Conservation (phyloP, 495 filamentous ascomycete species). For the Cladorrhinum samala region DNA sequence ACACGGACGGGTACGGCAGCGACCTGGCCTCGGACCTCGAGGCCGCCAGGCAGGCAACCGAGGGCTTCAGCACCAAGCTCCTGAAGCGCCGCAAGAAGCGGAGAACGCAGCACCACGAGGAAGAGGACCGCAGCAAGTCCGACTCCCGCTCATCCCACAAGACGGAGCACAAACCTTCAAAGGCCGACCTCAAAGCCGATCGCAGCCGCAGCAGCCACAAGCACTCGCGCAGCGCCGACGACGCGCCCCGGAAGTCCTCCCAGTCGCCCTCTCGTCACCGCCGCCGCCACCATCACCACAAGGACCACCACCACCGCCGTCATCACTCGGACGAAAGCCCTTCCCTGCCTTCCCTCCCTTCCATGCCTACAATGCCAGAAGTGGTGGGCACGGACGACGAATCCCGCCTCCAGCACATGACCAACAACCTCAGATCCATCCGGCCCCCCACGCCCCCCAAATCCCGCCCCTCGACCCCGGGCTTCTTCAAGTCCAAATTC, state of each 20-base stretch:
- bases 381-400: constrained; percentile 38
- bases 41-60: constrained; percentile 35
- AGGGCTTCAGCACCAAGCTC: constrained; percentile 40
- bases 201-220: constrained; percentile 29
- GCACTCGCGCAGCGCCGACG: constrained; percentile 25
- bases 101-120: constrained; percentile 24
- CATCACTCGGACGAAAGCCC: constrained; percentile 28
- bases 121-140: not conserved
- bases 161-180: constrained; percentile 14
- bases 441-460: constrained; percentile 28
- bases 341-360: constrained; percentile 5
- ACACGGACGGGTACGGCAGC: constrained; percentile 24
- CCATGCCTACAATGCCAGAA: constrained; percentile 24
- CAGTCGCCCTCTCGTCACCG: constrained; percentile 14
- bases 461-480: not conserved
- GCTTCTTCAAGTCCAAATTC: constrained; percentile 1
- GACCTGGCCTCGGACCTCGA: constrained; percentile 37
- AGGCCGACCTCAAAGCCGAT: constrained; percentile 17
- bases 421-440: too few relatives aligned
- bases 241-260: constrained; percentile 7
- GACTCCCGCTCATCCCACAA: constrained; percentile 12
- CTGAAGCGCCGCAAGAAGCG: constrained; percentile 42
- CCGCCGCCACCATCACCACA: constrained; percentile 13
- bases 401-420: constrained; percentile 24
- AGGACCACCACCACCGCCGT: constrained; percentile 23